Base-by-base conservation (phyloP, 208 protist species). In the Trypanosoma theileri region DNA sequence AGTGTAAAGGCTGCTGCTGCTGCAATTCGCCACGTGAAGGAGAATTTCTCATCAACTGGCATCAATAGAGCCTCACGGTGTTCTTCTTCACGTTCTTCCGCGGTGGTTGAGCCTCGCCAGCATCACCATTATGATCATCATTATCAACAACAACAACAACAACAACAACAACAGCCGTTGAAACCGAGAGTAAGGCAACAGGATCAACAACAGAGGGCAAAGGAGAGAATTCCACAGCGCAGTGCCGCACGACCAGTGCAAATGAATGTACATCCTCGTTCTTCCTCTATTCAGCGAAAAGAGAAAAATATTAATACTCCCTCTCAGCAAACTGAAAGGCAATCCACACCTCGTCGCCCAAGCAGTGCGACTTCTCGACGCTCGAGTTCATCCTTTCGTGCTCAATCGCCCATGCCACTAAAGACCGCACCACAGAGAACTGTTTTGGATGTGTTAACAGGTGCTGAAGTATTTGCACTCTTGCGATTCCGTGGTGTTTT, bases 401-500 rank as follows among this genome's bases (percentile, higher is more conserved):
- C 44, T 2, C 51, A 54, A 17, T 17, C 41, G 3, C 42, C 54
- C 26, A 56, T 72, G 41, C 65, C 62, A 4, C 58, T 16, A 21
- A 62, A 53, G 60, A 82, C 52, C 69, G 69, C 55, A 59, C 77
- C 62, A 0, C 72, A 87, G 28, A 73, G 77, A 19, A 88, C 70
- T 12, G 59, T 84, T 14, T 64, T 89, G 1, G 80, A 81, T 42
- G 48, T 71, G 4, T 70, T 96, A 16, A 88, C 81, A 0, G 88
- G 85, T 0, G 83, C 87, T 0, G 90, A 96, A 73, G 55, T 96
- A 0, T 81, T 96, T 56, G 88, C 86, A 0, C 57, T 96, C 0
- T 67, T 96, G 40, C 81, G 90, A 17, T 70, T 93, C 68, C 85
- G 90, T 6, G 81, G 87, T 0, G 65, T 92, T 11, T 82, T 95